Base-by-base conservation (phyloP, 257 asterid species). In the Solanum rostratum region DNA sequence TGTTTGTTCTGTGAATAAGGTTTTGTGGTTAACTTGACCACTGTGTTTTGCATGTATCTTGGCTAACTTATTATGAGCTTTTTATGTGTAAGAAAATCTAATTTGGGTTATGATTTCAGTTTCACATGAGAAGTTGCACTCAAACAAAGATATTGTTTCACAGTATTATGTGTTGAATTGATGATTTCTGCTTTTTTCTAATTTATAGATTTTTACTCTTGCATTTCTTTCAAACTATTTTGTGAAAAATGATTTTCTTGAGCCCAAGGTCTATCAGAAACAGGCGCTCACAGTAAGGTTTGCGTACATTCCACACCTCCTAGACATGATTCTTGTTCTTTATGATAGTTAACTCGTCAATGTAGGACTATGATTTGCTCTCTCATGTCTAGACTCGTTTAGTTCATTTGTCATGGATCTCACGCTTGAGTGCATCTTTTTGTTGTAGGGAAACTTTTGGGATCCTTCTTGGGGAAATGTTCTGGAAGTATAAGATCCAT, bases 401-500 rank as follows among this genome's bases (percentile, higher is more conserved):
- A 27, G 18, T 78, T 50, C 11, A 50, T 27, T 39, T 65, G 33
- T 73, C 80, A 37, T 9, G 49, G 68, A 18, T 45, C 62, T 1
- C 24, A 81, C 13, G 6, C 12, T 82, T 65, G 24, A 14, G 45
- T 78, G 79, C 33, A 60, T 85, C 59, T 80, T 39, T 69, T n/a
- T 78, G 62, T 82, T 87, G 88, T 80, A 95, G 99, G 98, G 80
- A 93, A 94, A 87, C 90, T 94, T 80, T 84, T 95, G 89, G 99
- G 98, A 79, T 87, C 95, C 93, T 97, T 97, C 86, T 85, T 90
- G 83, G 98, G 98, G 57, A 95, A 97, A 90, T 94, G 98, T 86
- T 88, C 96, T 49, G 98, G 99, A 90, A 95, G 99, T 88, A 90
- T 95, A 89, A 94, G 93, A 88, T 94, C 98, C 85, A 92, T 95